Conservation (phyloP, 768 basidiomycete genomes). For the Atractiella rhizophila region DNA sequence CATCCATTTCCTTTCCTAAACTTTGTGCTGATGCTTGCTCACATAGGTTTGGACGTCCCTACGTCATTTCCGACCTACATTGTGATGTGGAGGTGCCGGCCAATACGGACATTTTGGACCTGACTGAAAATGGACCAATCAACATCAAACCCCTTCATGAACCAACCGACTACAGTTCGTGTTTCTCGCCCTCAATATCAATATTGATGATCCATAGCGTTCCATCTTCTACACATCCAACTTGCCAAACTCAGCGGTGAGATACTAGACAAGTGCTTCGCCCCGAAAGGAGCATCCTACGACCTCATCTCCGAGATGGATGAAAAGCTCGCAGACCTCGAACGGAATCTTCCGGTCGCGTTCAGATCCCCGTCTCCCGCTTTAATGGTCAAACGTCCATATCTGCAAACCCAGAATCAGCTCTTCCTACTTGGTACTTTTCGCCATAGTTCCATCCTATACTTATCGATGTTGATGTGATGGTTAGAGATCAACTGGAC, state of each 20-base stretch:
- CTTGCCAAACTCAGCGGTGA: not conserved
- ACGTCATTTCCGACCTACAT: conserved; percentile 3
- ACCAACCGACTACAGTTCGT: not conserved
- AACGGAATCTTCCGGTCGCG: conserved; percentile 2
- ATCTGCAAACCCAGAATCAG: too few species aligned
- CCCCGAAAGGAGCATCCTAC: conserved; percentile 2
- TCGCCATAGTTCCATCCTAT: not conserved
- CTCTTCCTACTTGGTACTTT: too few species aligned
- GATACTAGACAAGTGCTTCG: conserved; percentile 6
- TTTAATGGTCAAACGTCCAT: conserved; percentile 2
- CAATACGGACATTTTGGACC: conserved; percentile 4
- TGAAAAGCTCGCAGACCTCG: not conserved
- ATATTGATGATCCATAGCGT: too few species aligned
- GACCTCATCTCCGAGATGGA: conserved; percentile 4
- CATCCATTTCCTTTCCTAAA: too few species aligned
- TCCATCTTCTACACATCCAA: not conserved
- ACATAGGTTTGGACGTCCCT: conserved; percentile 3
- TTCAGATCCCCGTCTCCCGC: conserved; percentile 2
- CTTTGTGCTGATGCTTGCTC: too few species aligned
- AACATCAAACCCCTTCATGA: conserved; percentile 2
- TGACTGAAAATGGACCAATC: conserved; percentile 4
- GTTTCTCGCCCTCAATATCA: not conserved
- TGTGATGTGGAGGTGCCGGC: conserved; percentile 7
- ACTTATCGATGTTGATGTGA: not conserved
- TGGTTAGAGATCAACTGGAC: not conserved